Conservation (phyloP, 2,329 filamentous ascomycete genomes). For the Talaromyces funiculosus region DNA sequence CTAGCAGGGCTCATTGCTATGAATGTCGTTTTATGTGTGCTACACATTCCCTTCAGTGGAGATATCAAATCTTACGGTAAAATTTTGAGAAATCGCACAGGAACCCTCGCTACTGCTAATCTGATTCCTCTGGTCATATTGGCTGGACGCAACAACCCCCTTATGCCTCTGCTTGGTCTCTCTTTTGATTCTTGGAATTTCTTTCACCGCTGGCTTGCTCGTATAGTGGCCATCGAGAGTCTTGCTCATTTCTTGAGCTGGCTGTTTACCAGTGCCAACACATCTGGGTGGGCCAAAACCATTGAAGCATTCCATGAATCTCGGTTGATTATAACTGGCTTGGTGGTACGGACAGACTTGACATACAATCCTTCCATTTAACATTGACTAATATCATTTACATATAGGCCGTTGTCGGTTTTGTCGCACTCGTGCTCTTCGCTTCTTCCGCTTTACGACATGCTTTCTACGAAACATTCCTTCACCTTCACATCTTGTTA, state of each 20-base stretch:
- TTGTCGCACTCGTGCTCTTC: slow-evolving; percentile 62
- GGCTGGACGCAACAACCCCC: slow-evolving; percentile 83
- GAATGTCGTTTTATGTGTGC: slow-evolving; percentile 48
- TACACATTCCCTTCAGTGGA: slow-evolving; percentile 38
- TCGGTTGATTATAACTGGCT: slow-evolving; percentile 36
- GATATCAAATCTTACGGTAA: slow-evolving; percentile 29
- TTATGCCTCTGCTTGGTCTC: slow-evolving; percentile 71
- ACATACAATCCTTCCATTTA: not conserved
- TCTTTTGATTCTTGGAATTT: slow-evolving; percentile 95
- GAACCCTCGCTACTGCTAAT: slow-evolving; percentile 76
- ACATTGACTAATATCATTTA: not conserved
- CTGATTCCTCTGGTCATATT: slow-evolving; percentile 82
- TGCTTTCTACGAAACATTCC: slow-evolving; percentile 95
- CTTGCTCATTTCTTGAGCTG: slow-evolving; percentile 64
- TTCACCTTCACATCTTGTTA: slow-evolving; percentile 76
- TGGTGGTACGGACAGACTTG: slow-evolving; percentile 35
- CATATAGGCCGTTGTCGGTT: slow-evolving; percentile 42
- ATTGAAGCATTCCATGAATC: slow-evolving; percentile 25
- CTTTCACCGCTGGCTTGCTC: slow-evolving; percentile 73
- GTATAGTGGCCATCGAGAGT: slow-evolving; percentile 62
- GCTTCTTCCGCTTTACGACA: slow-evolving; percentile 78
- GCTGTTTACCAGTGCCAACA: slow-evolving; percentile 61
- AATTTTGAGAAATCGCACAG: slow-evolving; percentile 51
- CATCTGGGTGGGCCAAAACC: slow-evolving; percentile 33
- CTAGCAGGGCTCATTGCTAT: slow-evolving; percentile 37